Percentiles rank a stretch among this genome's conserved stretches.
Conservation (phyloP, 2,329 filamentous ascomycete species). For the Aspergillus neotritici region DNA sequence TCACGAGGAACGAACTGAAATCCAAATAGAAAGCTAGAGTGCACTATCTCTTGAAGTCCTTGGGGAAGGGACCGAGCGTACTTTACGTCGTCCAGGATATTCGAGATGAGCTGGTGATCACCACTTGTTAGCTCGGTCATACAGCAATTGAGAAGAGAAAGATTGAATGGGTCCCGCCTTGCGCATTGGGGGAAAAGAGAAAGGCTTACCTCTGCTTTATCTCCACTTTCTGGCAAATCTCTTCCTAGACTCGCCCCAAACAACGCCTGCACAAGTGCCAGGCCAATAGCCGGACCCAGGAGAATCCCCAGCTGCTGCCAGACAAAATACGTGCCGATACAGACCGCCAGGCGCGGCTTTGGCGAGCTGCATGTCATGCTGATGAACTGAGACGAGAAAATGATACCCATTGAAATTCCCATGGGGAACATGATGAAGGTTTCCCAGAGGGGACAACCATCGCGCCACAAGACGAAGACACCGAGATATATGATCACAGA, state of each 20-base stretch:
- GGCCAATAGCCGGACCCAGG: slow-evolving; percentile 8
- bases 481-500: slow-evolving; percentile 4
- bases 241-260: slow-evolving; percentile 13
- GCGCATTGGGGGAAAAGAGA: no score
- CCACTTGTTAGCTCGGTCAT: no score
- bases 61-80: no score
- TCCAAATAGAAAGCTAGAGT: no score
- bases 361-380: slow-evolving; percentile 7
- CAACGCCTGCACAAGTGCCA: slow-evolving; percentile 9
- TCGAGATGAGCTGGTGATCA: no score
- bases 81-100: no score
- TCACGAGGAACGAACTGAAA: no score
- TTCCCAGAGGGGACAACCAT: slow-evolving; percentile 9
- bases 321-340: slow-evolving; percentile 12
- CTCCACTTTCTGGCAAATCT: no score
- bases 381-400: slow-evolving; percentile 14
- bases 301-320: slow-evolving; percentile 16
- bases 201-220: no score
- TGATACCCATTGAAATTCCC: slow-evolving; percentile 9
- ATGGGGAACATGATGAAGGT: slow-evolving; percentile 8
- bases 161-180: no score
- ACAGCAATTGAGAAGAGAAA: no score
- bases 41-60: no score
- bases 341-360: slow-evolving; percentile 5
- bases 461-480: slow-evolving; percentile 11